Evolutionary conservation across 2,329 filamentous ascomycete species (phyloP).

Genomic region (Aspergillus ibericus): DNA sequence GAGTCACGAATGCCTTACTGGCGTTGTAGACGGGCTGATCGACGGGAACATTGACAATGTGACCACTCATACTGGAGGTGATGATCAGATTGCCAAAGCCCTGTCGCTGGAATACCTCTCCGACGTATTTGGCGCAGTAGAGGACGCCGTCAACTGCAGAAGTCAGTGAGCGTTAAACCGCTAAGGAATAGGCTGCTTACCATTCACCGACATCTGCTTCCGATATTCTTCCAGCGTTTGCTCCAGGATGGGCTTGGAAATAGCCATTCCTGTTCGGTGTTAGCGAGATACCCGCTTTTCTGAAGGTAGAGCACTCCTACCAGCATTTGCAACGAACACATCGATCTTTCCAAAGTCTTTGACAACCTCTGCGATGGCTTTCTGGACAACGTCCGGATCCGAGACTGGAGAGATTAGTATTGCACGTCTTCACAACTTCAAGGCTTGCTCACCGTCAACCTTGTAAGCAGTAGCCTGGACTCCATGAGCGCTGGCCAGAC

Average conservation of each 20-base stretch:
- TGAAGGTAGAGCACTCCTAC: slow-evolving; percentile 15
- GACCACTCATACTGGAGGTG: slow-evolving; percentile 52
- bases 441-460: slow-evolving; percentile 36
- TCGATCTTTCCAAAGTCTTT: slow-evolving; percentile 47
- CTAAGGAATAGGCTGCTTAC: slow-evolving; percentile 29
- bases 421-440: not conserved
- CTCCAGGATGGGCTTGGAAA: slow-evolving; percentile 57
- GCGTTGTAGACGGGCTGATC: slow-evolving; percentile 60
- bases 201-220: slow-evolving; percentile 56
- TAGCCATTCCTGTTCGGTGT: slow-evolving; percentile 45
- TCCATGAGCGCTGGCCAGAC: slow-evolving; percentile 33
- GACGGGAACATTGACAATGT: slow-evolving; percentile 54
- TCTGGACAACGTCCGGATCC: slow-evolving; percentile 37
- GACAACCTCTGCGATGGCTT: slow-evolving; percentile 36
- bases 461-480: slow-evolving; percentile 46
- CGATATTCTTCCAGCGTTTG: slow-evolving; percentile 54
- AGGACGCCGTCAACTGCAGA: slow-evolving; percentile 48
- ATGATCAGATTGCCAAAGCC: slow-evolving; percentile 50
- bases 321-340: slow-evolving; percentile 48
- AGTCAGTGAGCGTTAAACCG: not conserved
- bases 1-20: slow-evolving; percentile 57
- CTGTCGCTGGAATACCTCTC: slow-evolving; percentile 47
- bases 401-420: slow-evolving; percentile 36
- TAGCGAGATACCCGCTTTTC: slow-evolving; percentile 1
- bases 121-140: slow-evolving; percentile 47